Evolutionary conservation across 257 asterid genomes (phyloP).

Genomic region (Thymus mandschuricus): DNA sequence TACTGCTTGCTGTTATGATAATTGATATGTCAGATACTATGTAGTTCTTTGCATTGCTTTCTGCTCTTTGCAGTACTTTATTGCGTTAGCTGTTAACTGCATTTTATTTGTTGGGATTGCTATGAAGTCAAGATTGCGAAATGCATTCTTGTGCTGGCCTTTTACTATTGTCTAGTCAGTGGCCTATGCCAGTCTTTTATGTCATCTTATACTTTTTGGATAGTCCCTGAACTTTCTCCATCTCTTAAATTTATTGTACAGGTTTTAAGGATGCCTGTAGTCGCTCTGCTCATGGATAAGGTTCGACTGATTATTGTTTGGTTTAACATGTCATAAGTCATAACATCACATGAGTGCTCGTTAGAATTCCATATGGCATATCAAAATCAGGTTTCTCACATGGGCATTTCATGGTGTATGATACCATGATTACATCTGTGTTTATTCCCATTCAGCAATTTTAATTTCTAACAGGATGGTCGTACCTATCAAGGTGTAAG

Average conservation of each 20-base stretch:
- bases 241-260: constrained; percentile 37
- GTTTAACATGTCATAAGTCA: constrained; percentile 7
- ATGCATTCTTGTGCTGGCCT: neutral
- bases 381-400: constrained; percentile 20
- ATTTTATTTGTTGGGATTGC: neutral
- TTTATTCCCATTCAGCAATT: constrained; percentile 28
- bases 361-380: constrained; percentile 24
- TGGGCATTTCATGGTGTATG: constrained; percentile 11
- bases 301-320: constrained; percentile 38
- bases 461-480: constrained; percentile 52
- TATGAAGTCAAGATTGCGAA: neutral
- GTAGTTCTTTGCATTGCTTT: neutral
- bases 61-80: neutral
- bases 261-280: constrained; percentile 85
- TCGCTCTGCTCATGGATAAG: constrained; percentile 64
- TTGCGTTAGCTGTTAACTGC: neutral
- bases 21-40: constrained; percentile 12
- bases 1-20: constrained; percentile 19
- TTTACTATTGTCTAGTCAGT: constrained; percentile 8
- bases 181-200: constrained; percentile 11
- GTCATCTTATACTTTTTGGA: constrained; percentile 8
- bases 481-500: constrained; percentile 73
- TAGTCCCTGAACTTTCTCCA: constrained; percentile 20
- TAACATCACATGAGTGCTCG: constrained; percentile 22
- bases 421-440: constrained; percentile 19